These are phyloP conservation scores for Wickerhamiella azymoides DNA, from an alignment of 805 yeast species.

Conservation along the genomic window DNA sequence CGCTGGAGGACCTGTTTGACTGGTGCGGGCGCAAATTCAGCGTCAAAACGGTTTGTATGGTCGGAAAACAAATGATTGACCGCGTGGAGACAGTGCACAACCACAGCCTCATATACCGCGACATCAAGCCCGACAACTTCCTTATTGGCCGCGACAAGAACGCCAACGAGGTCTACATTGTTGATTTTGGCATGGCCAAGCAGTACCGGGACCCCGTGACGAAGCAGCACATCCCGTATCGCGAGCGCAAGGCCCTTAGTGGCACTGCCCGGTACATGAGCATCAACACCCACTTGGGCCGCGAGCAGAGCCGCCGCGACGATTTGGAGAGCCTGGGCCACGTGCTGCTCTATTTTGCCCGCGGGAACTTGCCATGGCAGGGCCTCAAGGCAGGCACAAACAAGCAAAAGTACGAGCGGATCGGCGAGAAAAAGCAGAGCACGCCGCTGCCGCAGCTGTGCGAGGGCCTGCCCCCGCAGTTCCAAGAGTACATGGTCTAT, in stretches of 20 bases:
- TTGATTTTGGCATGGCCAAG: constrained; percentile 98
- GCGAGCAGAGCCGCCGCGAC: constrained; percentile 93
- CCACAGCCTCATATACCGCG: constrained; percentile 84
- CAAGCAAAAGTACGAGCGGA: constrained; percentile 93
- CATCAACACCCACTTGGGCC: constrained; percentile 90
- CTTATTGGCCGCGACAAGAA: constrained; percentile 82
- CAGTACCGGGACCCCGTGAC: constrained; percentile 95
- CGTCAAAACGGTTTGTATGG: constrained; percentile 81
- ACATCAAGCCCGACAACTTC: constrained; percentile 95
- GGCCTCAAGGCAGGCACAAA: constrained; percentile 96
- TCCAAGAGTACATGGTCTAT: constrained; percentile 78
- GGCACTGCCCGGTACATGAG: constrained; percentile 99
- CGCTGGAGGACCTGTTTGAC: constrained; percentile 89
- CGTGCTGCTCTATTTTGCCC: constrained; percentile 84
- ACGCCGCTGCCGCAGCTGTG: constrained; percentile 79
- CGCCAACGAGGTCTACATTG: constrained; percentile 75
- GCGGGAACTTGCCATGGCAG: constrained; percentile 97
- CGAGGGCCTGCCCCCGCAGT: constrained; percentile 79
- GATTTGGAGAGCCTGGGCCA: constrained; percentile 95
- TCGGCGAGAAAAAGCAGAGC: constrained; percentile 88
- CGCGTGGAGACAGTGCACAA: constrained; percentile 79
- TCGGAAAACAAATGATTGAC: constrained; percentile 86
- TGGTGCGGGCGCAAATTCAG: constrained; percentile 93
- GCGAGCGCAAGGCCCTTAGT: constrained; percentile 88
- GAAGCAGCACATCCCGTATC: constrained; percentile 87